These are phyloP conservation scores for Castanopsis chinensis DNA, from an alignment of 306 rosid species.

Conservation along the genomic window DNA sequence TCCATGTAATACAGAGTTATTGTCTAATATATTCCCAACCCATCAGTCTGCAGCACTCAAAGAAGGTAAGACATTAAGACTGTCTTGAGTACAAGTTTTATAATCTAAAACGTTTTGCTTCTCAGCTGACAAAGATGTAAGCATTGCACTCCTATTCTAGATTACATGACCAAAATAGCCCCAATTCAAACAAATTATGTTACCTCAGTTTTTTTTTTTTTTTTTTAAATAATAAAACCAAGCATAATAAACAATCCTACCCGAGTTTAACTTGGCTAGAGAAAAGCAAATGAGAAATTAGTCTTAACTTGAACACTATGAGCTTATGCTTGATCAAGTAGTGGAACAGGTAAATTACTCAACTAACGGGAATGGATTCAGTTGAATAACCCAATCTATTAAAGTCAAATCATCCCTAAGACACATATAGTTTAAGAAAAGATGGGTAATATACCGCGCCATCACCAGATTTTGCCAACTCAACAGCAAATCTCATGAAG, in stretches of 20 bases:
- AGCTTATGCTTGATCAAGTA: conserved; percentile 6
- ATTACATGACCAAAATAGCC: neutral
- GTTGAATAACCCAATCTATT: neutral
- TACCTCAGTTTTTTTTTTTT: too few species aligned
- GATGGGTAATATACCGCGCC: conserved; percentile 45
- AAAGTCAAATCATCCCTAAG: neutral
- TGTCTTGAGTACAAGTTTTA: neutral
- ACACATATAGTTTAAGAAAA: conserved; percentile 2
- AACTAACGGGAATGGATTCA: conserved; percentile 8
- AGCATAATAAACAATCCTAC: neutral
- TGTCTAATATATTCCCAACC: neutral
- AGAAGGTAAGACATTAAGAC: neutral
- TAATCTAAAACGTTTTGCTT: neutral
- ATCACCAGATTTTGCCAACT: conserved; percentile 55
- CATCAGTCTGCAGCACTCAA: neutral
- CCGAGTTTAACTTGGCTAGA: neutral
- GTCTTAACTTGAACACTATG: neutral
- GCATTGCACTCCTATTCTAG: neutral
- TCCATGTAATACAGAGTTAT: neutral
- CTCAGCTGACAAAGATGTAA: neutral
- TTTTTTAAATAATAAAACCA: too few species aligned
- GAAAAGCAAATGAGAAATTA: neutral
- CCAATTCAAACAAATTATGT: neutral
- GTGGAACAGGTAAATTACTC: neutral
- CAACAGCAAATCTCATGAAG: conserved; percentile 66